Evolutionary conservation across 257 asterid species (phyloP).

Genomic region (Henckelia pumila): DNA sequence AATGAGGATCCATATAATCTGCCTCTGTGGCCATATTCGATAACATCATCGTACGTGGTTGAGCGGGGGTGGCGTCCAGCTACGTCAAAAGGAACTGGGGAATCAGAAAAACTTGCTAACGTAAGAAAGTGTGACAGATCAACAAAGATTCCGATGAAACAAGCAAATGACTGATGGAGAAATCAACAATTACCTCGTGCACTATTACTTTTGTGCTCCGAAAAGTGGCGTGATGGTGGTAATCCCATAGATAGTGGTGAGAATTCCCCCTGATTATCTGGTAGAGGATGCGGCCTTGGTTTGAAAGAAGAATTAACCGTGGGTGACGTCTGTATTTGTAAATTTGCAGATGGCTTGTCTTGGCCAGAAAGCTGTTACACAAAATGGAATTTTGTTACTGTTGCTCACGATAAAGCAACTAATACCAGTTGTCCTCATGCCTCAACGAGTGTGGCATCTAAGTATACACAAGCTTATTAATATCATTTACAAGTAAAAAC

Average conservation of each 20-base stretch:
- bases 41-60: constrained; percentile 55
- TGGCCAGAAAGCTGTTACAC: constrained; percentile 77
- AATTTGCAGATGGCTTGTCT: constrained; percentile 56
- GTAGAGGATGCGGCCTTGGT: constrained; percentile 49
- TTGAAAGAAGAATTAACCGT: constrained; percentile 39
- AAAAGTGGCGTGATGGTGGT: constrained; percentile 44
- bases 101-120: constrained; percentile 23
- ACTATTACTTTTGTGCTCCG: constrained; percentile 45
- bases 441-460: constrained; percentile 31
- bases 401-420: constrained; percentile 7
- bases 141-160: too few species aligned
- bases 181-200: constrained; percentile 55
- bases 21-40: constrained; percentile 53
- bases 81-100: constrained; percentile 56
- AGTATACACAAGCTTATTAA: constrained; percentile 25
- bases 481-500: constrained; percentile 29
- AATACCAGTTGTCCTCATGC: constrained; percentile 24
- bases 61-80: constrained; percentile 60
- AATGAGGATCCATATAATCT: constrained; percentile 65
- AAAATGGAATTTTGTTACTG: constrained; percentile 26
- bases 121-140: neutral
- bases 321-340: constrained; percentile 30
- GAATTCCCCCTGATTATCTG: constrained; percentile 40
- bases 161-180: constrained; percentile 13
- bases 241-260: constrained; percentile 47